A percentile compares a stretch with the other conserved stretches of the same genome.
phyloP scores from a whole-genome alignment of 306 rosid genomes.

The Crataegus laevigata region DNA sequence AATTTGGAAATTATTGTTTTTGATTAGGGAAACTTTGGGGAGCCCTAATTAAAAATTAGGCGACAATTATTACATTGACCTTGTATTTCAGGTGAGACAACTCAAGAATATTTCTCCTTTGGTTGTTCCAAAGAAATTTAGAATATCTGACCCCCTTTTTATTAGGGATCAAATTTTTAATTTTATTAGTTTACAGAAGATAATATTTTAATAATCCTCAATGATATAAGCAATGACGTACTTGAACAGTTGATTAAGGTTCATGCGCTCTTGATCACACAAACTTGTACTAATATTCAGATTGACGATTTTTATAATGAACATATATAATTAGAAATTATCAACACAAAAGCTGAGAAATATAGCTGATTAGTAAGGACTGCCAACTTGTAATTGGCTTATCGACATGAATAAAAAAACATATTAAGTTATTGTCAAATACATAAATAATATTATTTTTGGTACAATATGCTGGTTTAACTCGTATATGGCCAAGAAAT shows the following conservation, averaged over 20 bases:
- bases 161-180: neutral
- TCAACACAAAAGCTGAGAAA: neutral
- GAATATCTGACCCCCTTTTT: neutral
- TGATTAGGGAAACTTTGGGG: no score
- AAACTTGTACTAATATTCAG: neutral
- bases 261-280: neutral
- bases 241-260: neutral
- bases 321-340: neutral
- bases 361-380: neutral
- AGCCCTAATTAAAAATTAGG: neutral
- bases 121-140: neutral
- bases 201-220: neutral
- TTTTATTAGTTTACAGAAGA: neutral
- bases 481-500: no score
- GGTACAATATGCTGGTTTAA: no score
- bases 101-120: neutral
- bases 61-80: neutral
- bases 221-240: slow-evolving; percentile 2
- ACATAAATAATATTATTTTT: no score
- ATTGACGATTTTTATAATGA: neutral
- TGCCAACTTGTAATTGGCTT: neutral
- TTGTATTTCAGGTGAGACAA: neutral
- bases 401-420: neutral
- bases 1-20: neutral
- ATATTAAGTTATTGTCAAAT: no score